Evolutionary conservation across 768 basidiomycete genomes (phyloP), one percentile per base, ranked within the genome.

Genomic region (Agrocybe pediades): DNA sequence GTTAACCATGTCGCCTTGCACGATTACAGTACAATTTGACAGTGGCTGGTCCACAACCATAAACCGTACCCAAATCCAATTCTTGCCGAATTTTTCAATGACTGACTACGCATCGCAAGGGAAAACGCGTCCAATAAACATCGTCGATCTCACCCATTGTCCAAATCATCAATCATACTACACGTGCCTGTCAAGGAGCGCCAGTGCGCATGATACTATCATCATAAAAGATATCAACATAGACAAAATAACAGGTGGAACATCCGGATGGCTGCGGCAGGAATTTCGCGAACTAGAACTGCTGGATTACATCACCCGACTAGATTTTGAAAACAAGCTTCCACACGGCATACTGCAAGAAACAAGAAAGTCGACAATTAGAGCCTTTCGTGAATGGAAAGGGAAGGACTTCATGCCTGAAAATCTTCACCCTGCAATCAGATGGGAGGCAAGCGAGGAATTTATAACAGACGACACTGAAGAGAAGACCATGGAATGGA

Each of bases 91-190:
- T 51, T 72, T 71, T 59, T 61, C 68, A 20, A 70, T 71, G 68
- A 72, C 71, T 2, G 71, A 71, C 47, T 72, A 65, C 56, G 57
- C 65, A 8, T 69, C 68, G 1, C 72, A 73, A 55, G 71, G 72
- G 3, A 69, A 67, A 44, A 68, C 69, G n/a, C 51, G 65, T 26
- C 29, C 30, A 15, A 21, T 51, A 3, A 70, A 71, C 62, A 49
- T 63, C 1, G 65, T 66, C 1, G 65, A 72, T 49, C 43, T 70
- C 3, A 48, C 59, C 47, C 59, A 64, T 42, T 56, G 57, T 13
- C 21, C 41, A 21, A 55, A n/a, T 40, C 68, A 70, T 53, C 65
- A 66, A 23, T 53, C 65, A 9, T 68, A 67, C 46, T 73, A 72
- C 44, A 71, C 70, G 6, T 60, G 63, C 2, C 41, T 74, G 1